phyloP scores from a whole-genome alignment of 2,329 filamentous ascomycete species.

The Huntiella moniliformis region DNA sequence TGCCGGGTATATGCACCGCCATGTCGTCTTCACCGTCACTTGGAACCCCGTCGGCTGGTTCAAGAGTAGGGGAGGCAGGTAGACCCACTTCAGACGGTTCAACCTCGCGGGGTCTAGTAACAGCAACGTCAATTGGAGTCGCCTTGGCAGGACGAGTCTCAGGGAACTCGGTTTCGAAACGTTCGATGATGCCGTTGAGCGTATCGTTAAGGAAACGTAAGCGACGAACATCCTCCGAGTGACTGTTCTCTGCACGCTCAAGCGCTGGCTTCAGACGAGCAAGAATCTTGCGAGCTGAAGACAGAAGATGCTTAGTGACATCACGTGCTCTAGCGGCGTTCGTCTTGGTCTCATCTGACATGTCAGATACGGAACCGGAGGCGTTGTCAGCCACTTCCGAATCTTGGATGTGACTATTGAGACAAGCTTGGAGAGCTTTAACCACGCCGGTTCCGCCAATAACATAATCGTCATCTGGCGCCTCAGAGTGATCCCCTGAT shows the following conservation, averaged over 20 bases:
- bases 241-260: slow-evolving; percentile 48
- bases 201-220: slow-evolving; percentile 78
- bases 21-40: slow-evolving; percentile 33
- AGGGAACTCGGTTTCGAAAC: slow-evolving; percentile 91
- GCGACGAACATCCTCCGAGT: slow-evolving; percentile 65
- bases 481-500: slow-evolving; percentile 21
- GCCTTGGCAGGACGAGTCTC: slow-evolving; percentile 38
- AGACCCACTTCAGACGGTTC: slow-evolving; percentile 12
- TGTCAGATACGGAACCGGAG: slow-evolving; percentile 23
- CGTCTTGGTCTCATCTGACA: slow-evolving; percentile 1
- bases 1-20: slow-evolving; percentile 21
- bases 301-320: slow-evolving; percentile 79
- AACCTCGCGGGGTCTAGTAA: slow-evolving; percentile 5
- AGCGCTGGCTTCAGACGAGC: slow-evolving; percentile 67
- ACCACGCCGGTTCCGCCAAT: slow-evolving; percentile 91
- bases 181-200: slow-evolving; percentile 74
- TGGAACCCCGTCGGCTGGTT: slow-evolving; percentile 20
- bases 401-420: slow-evolving; percentile 49
- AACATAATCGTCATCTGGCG: slow-evolving; percentile 84
- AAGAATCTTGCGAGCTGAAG: slow-evolving; percentile 76
- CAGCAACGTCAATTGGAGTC: not conserved
- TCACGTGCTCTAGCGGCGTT: slow-evolving; percentile 55
- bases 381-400: slow-evolving; percentile 41
- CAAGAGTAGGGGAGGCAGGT: slow-evolving; percentile 14
- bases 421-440: slow-evolving; percentile 77